These are phyloP conservation scores for Fusarium xyrophilum DNA, from an alignment of 2,329 filamentous ascomycete species.

Conservation along the genomic window DNA sequence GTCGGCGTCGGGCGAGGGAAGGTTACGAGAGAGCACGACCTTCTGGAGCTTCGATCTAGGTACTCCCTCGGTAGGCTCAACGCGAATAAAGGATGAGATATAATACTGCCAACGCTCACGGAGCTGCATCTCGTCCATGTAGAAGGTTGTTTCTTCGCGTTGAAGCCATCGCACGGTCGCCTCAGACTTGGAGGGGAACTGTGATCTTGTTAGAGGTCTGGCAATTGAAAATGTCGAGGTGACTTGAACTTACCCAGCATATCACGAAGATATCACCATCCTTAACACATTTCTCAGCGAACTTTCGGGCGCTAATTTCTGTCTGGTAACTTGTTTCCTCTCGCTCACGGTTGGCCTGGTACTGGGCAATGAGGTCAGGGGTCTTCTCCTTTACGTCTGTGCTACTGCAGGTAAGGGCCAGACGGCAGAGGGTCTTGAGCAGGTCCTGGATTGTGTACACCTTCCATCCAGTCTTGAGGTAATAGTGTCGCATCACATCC, in stretches of 20 bases:
- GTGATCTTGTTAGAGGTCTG: conserved; percentile 47
- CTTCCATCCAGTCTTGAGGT: conserved; percentile 89
- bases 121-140: conserved; percentile 85
- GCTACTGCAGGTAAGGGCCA: conserved; percentile 82
- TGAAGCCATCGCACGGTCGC: conserved; percentile 76
- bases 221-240: neutral
- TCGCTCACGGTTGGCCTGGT: conserved; percentile 79
- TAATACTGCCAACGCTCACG: conserved; percentile 93
- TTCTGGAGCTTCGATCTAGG: conserved; percentile 69
- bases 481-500: conserved; percentile 89
- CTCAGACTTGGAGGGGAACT: conserved; percentile 72
- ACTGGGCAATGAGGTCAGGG: conserved; percentile 85
- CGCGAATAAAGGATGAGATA: conserved; percentile 86
- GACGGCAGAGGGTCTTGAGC: conserved; percentile 79
- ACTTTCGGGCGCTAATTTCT: conserved; percentile 89
- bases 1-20: conserved; percentile 67
- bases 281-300: conserved; percentile 90
- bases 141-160: conserved; percentile 77
- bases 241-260: conserved; percentile 75
- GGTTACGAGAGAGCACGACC: conserved; percentile 74
- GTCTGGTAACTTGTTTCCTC: conserved; percentile 88
- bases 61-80: conserved; percentile 86
- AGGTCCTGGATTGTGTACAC: conserved; percentile 93
- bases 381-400: conserved; percentile 93
- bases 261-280: conserved; percentile 92